These are phyloP conservation scores for Neofusicoccum umdonicola DNA, from an alignment of 2,329 filamentous ascomycete species.

Conservation along the genomic window DNA sequence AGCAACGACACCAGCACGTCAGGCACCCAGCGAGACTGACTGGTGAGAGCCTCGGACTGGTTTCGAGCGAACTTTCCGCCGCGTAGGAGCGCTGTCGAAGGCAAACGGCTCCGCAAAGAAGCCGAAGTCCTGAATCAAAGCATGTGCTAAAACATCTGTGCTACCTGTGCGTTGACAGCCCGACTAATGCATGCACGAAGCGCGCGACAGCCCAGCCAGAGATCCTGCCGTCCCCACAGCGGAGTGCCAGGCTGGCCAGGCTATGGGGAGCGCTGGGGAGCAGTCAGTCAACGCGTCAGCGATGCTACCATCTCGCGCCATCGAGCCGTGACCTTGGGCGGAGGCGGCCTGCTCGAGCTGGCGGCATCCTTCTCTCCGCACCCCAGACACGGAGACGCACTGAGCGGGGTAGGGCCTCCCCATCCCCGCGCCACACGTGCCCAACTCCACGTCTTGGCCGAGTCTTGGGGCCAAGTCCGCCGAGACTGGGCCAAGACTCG, in stretches of 20 bases:
- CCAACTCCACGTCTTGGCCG: constrained; percentile 1
- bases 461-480: not conserved
- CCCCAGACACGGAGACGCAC: constrained; percentile 2
- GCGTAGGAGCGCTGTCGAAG: not conserved
- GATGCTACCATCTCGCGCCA: not conserved
- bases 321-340: not conserved
- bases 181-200: not conserved
- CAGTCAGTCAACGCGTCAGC: not conserved
- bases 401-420: not conserved
- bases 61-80: not conserved
- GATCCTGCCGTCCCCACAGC: not conserved
- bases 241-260: too few species aligned
- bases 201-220: not conserved
- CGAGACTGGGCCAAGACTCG: not conserved
- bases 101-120: not conserved
- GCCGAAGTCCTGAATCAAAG: not conserved
- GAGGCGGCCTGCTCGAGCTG: not conserved
- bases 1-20: constrained; percentile 1
- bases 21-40: not conserved
- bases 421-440: not conserved
- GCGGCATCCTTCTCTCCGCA: not conserved
- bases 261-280: not conserved
- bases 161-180: not conserved
- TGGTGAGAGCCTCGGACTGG: not conserved
- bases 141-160: not conserved